Evolutionary conservation across 768 basidiomycete genomes (phyloP), one percentile per base, ranked within the genome.

Genomic region (Leccinum rimulosum): DNA sequence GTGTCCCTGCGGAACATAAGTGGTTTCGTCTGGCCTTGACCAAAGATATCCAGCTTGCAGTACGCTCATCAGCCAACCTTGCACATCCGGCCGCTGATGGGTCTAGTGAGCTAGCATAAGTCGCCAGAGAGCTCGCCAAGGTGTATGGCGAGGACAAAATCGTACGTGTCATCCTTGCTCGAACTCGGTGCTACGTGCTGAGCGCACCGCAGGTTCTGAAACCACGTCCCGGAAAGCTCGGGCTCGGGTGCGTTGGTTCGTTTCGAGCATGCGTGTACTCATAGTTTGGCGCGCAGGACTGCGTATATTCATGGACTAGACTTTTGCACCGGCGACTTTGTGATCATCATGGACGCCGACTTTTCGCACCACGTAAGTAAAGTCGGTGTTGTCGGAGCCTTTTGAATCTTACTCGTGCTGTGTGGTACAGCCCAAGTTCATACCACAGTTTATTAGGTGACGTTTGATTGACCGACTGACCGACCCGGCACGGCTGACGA

Each of bases 341-440:
- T 95, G 22, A 91, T 95, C 69, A 95, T 96, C 71, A 96, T 96
- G 94, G 94, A 96, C 66, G 94, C 94, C 53, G 94, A 96, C 76
- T 95, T 96, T 74, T 95, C 93, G 6, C 94, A 96, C 68, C 94
- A 96, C 65, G 93, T 93, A 75, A 49, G 89, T 75, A 45, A 5
- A 8, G 19, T 53, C 30, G 1, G 17, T 30, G 4, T 2, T 2
- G n/a, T 31, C 10, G 33, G 14, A 2, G 45, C 49, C 27, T 28
- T 51, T 31, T 25, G 48, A 30, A 56, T 52, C 54, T 63, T 38
- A 68, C 54, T 27, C 47, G 22, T 33, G 25, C 3, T 4, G 38
- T 40, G 38, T 27, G 36, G 8, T 9, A n/a, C 55, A 95, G 94
- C 94, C 94, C 43, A 96, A 95, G 75, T 96, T 95, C 72, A 95